phyloP scores from a whole-genome alignment of 345 rosid species.

The Stellera chamaejasme region DNA sequence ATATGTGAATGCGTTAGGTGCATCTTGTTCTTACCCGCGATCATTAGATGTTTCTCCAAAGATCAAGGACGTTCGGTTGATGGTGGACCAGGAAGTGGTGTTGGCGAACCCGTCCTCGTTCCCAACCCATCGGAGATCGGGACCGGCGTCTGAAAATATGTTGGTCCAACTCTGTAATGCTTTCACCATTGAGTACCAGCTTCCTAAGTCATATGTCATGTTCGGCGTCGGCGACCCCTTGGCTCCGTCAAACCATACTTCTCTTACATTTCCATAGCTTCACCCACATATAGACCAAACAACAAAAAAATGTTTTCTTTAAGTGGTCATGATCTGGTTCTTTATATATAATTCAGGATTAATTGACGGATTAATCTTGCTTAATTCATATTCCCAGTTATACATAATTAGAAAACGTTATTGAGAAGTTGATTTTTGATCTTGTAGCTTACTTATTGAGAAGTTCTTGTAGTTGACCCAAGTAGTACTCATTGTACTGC shows the following conservation, averaged over 20 bases:
- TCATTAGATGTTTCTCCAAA: slow-evolving; percentile 36
- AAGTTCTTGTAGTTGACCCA: slow-evolving; percentile 55
- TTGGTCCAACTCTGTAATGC: slow-evolving; percentile 52
- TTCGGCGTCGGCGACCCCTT: slow-evolving; percentile 48
- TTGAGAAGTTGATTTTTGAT: no score
- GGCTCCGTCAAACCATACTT: slow-evolving; percentile 68
- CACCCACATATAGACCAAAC: background rate
- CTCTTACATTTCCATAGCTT: slow-evolving; percentile 41
- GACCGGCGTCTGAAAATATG: slow-evolving; percentile 60
- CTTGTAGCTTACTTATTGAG: slow-evolving; percentile 26
- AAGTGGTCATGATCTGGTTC: no score
- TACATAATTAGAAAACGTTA: no score
- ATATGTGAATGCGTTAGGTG: no score
- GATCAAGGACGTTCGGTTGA: slow-evolving; percentile 41
- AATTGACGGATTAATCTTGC: no score
- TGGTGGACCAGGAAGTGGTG: slow-evolving; percentile 47
- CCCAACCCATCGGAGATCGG: slow-evolving; percentile 58
- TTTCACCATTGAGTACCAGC: slow-evolving; percentile 59
- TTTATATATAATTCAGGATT: no score
- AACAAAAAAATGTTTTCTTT: no score
- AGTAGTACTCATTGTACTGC: slow-evolving; percentile 52
- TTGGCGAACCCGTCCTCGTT: slow-evolving; percentile 49
- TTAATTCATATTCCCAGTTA: no score
- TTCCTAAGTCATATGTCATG: slow-evolving; percentile 45
- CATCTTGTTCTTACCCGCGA: slow-evolving; percentile 24